A percentile compares a stretch with the other conserved stretches of the same genome.
Evolutionary conservation across 225 moss, liverwort and hornwort genomes (phyloP).

Genomic region (Polytrichum commune): DNA sequence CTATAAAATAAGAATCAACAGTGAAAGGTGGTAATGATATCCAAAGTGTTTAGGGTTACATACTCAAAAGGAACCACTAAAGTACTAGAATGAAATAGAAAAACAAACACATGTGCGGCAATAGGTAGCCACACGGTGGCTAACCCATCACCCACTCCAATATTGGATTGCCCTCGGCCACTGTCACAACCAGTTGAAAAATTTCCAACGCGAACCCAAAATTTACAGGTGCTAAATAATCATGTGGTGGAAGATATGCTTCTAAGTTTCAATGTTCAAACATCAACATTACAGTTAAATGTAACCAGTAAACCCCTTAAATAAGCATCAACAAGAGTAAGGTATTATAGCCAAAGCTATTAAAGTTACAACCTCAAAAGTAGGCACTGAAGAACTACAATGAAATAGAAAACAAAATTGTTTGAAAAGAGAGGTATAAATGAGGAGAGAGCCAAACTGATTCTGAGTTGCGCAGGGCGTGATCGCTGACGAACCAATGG

Average conservation of each 20-base stretch:
- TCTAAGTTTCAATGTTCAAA: background rate
- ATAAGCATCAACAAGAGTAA: background rate
- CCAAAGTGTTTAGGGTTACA: background rate
- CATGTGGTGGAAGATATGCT: background rate
- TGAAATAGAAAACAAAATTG: background rate
- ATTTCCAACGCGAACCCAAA: background rate
- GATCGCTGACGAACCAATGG: conserved; percentile 2
- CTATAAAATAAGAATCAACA: no score
- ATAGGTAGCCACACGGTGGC: no score
- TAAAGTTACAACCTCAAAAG: background rate
- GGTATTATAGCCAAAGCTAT: background rate
- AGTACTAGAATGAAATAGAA: no score
- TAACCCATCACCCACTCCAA: conserved; percentile 67
- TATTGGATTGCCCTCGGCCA: conserved; percentile 64
- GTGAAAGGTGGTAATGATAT: no score
- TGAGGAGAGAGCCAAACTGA: conserved; percentile 23
- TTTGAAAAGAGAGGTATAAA: background rate
- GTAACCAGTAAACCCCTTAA: background rate
- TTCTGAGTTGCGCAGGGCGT: conserved; percentile 16
- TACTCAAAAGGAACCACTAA: no score
- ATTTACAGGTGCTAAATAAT: background rate
- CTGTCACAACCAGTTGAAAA: conserved; percentile 16
- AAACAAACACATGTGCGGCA: no score
- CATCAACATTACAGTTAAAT: background rate
- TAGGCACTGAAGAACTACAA: background rate